These are phyloP conservation scores for Ophiostoma sp. DNA, from an alignment of 2,329 filamentous ascomycete genomes.

Conservation along the genomic window DNA sequence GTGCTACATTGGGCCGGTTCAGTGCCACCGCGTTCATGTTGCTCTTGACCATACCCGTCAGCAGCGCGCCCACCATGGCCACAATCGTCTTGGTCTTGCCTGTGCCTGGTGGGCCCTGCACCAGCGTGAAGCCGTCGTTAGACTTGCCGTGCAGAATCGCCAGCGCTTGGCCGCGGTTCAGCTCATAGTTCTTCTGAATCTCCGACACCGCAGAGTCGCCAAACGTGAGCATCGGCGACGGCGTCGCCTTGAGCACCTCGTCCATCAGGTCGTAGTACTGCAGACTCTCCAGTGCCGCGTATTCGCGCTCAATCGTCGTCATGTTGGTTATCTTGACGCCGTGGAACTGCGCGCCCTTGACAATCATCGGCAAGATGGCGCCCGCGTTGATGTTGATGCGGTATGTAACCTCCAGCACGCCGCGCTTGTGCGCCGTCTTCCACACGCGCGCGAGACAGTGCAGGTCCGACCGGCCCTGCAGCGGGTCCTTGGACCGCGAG, in stretches of 20 bases:
- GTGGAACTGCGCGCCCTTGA: slow-evolving; percentile 63
- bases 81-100: slow-evolving; percentile 98
- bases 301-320: slow-evolving; percentile 92
- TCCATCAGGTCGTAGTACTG: slow-evolving; percentile 95
- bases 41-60: slow-evolving; percentile 53
- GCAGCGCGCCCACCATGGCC: slow-evolving; percentile 84
- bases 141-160: slow-evolving; percentile 88
- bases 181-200: slow-evolving; percentile 68
- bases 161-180: slow-evolving; percentile 85
- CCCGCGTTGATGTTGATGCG: slow-evolving; percentile 66
- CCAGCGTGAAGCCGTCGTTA: slow-evolving; percentile 94
- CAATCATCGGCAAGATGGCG: slow-evolving; percentile 57
- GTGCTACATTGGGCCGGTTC: slow-evolving; percentile 36
- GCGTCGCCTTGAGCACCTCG: slow-evolving; percentile 78
- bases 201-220: slow-evolving; percentile 64
- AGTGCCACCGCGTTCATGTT: slow-evolving; percentile 44
- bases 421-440: slow-evolving; percentile 74
- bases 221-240: slow-evolving; percentile 81
- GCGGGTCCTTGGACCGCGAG: slow-evolving; percentile 66
- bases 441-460: slow-evolving; percentile 85
- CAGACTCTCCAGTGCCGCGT: slow-evolving; percentile 80
- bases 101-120: slow-evolving; percentile 92
- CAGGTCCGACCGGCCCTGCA: slow-evolving; percentile 58
- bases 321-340: slow-evolving; percentile 86
- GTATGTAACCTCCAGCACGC: slow-evolving; percentile 77